Evolutionary conservation across 73 alveolate genomes (phyloP).

Genomic region (Paraurostyla sp.): DNA sequence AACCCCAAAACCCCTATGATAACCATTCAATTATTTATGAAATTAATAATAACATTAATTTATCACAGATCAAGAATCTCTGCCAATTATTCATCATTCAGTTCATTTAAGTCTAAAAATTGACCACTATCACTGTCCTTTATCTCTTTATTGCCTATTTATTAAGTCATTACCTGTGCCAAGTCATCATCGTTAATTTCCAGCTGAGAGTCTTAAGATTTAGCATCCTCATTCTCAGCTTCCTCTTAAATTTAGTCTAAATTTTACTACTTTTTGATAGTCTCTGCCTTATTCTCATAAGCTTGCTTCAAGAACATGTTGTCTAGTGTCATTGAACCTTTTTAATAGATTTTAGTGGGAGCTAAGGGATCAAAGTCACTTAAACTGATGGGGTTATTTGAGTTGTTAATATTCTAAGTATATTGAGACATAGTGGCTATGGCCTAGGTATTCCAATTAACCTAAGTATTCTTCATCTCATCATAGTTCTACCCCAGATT

Average conservation of each 20-base stretch:
- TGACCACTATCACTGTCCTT: background rate
- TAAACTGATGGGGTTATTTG: background rate
- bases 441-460: conserved; percentile 7
- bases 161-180: background rate
- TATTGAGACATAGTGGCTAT: background rate
- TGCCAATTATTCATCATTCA: background rate
- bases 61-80: background rate
- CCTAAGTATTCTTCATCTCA: background rate
- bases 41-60: background rate
- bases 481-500: conserved; percentile 37
- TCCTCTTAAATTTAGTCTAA: background rate
- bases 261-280: background rate
- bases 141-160: background rate
- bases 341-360: background rate
- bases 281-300: background rate
- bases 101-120: background rate
- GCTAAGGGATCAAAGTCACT: conserved; percentile 11
- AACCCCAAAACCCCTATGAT: conserved; percentile 18
- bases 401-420: background rate
- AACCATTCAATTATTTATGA: background rate
- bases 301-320: conserved; percentile 11
- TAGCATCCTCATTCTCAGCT: background rate
- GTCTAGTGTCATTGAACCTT: conserved; percentile 3
- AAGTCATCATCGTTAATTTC: background rate
- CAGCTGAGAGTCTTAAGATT: background rate